Conservation (phyloP, 495 filamentous ascomycete genomes). For the Diplogelasinospora grovesii region DNA sequence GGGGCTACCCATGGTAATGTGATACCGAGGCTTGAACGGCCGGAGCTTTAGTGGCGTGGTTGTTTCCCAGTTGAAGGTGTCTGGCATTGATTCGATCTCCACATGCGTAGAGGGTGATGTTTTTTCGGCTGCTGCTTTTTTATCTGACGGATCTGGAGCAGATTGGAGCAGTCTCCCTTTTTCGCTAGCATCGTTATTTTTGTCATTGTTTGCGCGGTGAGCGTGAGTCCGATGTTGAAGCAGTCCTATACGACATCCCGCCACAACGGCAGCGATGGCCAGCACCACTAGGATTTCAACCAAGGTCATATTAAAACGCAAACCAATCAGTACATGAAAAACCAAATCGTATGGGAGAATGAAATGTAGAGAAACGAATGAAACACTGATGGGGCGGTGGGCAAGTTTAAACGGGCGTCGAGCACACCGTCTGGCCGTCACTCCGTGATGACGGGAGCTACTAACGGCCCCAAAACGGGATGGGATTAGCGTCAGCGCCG, state of each 20-base stretch:
- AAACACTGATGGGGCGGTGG: too few relatives aligned
- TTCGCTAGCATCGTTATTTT: background rate
- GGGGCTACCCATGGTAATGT: slow-evolving; percentile 62
- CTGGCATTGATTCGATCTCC: slow-evolving; percentile 45
- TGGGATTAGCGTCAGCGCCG: background rate
- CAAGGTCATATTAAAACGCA: too few relatives aligned
- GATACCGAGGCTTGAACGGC: slow-evolving; percentile 64
- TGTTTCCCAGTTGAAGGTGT: slow-evolving; percentile 55
- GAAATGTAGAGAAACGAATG: too few relatives aligned
- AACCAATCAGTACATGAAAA: background rate
- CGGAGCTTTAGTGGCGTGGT: slow-evolving; percentile 56
- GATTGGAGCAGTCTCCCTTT: too few relatives aligned
- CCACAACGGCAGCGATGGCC: background rate
- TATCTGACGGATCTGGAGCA: background rate
- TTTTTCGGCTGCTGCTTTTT: background rate
- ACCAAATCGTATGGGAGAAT: background rate
- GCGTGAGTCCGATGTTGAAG: background rate
- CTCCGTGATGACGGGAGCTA: background rate
- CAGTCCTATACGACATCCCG: background rate
- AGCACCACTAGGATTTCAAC: too few relatives aligned
- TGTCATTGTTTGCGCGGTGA: background rate
- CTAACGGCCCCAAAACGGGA: too few relatives aligned
- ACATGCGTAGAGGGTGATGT: background rate
- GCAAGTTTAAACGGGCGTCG: too few relatives aligned
- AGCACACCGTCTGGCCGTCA: background rate